phyloP scores from a whole-genome alignment of 2,329 filamentous ascomycete genomes.

The Alternaria conjuncta region DNA sequence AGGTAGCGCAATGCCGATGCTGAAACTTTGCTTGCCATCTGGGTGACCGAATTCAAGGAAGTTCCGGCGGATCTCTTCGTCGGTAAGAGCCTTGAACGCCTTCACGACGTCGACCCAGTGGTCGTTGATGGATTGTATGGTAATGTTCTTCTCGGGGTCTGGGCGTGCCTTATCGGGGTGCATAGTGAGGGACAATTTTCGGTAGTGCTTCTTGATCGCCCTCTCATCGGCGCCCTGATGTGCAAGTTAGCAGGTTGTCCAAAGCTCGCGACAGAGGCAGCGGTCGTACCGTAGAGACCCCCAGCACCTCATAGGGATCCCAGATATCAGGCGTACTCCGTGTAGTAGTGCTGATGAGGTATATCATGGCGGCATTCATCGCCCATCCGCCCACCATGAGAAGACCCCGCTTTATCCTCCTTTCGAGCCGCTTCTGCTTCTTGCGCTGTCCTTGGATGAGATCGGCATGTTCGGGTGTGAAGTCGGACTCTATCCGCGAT shows the following conservation, averaged over 20 bases:
- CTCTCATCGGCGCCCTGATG: conserved; percentile 79
- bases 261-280: background rate
- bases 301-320: conserved; percentile 96
- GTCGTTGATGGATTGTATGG: conserved; percentile 80
- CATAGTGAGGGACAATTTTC: conserved; percentile 80
- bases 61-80: conserved; percentile 97
- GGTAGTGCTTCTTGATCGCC: conserved; percentile 91
- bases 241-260: conserved; percentile 25
- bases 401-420: conserved; percentile 82
- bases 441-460: conserved; percentile 82
- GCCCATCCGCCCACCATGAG: conserved; percentile 79
- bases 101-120: conserved; percentile 95
- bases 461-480: conserved; percentile 80
- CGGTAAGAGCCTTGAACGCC: conserved; percentile 96
- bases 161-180: conserved; percentile 93
- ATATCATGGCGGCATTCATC: conserved; percentile 87
- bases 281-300: conserved; percentile 74
- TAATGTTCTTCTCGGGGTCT: conserved; percentile 87
- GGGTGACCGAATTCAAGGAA: conserved; percentile 95
- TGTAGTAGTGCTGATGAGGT: conserved; percentile 83
- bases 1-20: conserved; percentile 94
- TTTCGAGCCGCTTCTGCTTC: conserved; percentile 87
- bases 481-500: conserved; percentile 80
- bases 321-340: conserved; percentile 77
- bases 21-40: conserved; percentile 97